A percentile compares a stretch with the other conserved stretches of the same genome.
Evolutionary conservation across 2,329 filamentous ascomycete genomes (phyloP).

Genomic region (Monosporascus sp.): DNA sequence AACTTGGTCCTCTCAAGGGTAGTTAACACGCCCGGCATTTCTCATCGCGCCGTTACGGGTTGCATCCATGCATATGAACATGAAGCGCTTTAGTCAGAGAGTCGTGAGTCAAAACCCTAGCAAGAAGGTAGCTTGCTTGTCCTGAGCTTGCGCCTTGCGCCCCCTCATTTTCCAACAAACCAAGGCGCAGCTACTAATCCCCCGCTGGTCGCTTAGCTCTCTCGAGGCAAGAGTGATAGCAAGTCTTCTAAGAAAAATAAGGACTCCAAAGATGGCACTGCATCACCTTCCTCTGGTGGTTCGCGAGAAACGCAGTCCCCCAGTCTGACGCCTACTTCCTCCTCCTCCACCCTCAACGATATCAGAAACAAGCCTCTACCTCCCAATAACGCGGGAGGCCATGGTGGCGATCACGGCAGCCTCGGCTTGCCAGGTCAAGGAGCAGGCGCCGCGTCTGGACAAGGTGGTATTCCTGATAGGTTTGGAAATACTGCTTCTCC

Average conservation of each 20-base stretch:
- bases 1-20: background rate
- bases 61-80: conserved; percentile 36
- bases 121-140: conserved; percentile 7
- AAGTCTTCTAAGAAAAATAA: conserved; percentile 78
- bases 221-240: conserved; percentile 78
- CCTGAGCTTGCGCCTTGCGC: background rate
- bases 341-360: conserved; percentile 81
- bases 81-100: conserved; percentile 97
- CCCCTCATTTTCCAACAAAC: background rate
- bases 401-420: conserved; percentile 37
- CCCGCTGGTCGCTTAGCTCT: conserved; percentile 65
- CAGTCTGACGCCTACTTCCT: conserved; percentile 76
- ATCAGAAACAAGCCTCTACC: conserved; percentile 75
- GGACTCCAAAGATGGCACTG: conserved; percentile 68
- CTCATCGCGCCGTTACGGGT: background rate
- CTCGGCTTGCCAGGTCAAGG: conserved; percentile 36
- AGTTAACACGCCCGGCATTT: background rate
- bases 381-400: conserved; percentile 42
- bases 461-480: conserved; percentile 30
- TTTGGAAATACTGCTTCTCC: conserved; percentile 33
- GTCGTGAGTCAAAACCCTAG: conserved; percentile 62
- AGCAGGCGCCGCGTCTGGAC: conserved; percentile 24
- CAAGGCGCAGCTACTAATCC: conserved; percentile 46
- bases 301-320: conserved; percentile 57
- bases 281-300: conserved; percentile 63